phyloP scores from a whole-genome alignment of 2,329 filamentous ascomycete genomes.

The Cercospora zeina region DNA sequence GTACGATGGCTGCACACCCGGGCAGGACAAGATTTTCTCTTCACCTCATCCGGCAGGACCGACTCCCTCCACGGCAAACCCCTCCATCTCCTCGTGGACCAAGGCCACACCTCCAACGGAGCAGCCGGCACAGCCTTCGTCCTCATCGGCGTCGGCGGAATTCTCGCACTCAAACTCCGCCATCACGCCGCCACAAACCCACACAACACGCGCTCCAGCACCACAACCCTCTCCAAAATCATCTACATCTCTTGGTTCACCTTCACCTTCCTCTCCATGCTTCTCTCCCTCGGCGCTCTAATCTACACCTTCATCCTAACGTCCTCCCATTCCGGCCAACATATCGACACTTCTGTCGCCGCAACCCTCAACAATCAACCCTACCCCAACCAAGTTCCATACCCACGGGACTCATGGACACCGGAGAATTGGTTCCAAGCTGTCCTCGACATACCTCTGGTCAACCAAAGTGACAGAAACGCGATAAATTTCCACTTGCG shows the following conservation, averaged over 20 bases:
- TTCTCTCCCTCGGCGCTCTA: conserved; percentile 33
- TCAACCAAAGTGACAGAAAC: conserved; percentile 17
- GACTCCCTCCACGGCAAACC: conserved; percentile 46
- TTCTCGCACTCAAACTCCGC: conserved; percentile 32
- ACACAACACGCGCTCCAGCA: conserved; percentile 7
- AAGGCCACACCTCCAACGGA: conserved; percentile 39
- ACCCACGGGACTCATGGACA: conserved; percentile 34
- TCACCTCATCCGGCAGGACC: conserved; percentile 33
- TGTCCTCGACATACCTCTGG: conserved; percentile 31
- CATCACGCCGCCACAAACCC: conserved; percentile 3
- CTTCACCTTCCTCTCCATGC: conserved; percentile 29
- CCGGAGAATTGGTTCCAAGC: conserved; percentile 38
- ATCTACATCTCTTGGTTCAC: conserved; percentile 33
- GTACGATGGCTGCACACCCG: conserved; percentile 36
- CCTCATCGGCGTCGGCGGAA: conserved; percentile 34
- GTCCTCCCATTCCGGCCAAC: conserved; percentile 27
- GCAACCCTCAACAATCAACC: conserved; percentile 30
- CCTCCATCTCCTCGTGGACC: conserved; percentile 38
- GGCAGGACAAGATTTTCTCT: conserved; percentile 31
- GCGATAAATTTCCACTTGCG: conserved; percentile 28
- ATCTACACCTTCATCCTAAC: conserved; percentile 36
- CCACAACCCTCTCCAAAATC: conserved; percentile 1
- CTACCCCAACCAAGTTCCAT: conserved; percentile 36
- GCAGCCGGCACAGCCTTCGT: conserved; percentile 38
- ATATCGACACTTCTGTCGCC: conserved; percentile 32